A percentile compares a stretch with the other conserved stretches of the same genome.
phyloP scores from a whole-genome alignment of 805 yeast genomes.

The Spathaspora gorwiae region DNA sequence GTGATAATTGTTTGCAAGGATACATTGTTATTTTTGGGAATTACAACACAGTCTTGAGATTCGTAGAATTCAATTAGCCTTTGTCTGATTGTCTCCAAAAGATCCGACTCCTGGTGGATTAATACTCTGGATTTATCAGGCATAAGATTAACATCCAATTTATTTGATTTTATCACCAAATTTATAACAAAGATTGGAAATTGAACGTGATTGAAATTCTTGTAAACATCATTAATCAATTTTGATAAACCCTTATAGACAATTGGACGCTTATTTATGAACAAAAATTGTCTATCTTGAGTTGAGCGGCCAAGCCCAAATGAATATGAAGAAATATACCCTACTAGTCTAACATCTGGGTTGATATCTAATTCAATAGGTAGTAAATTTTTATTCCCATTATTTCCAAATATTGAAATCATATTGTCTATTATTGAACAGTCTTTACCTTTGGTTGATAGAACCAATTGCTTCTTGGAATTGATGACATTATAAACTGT shows the following conservation, averaged over 20 bases:
- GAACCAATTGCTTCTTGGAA: slow-evolving; percentile 45
- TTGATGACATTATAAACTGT: slow-evolving; percentile 47
- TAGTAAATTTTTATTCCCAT: slow-evolving; percentile 54
- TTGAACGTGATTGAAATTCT: slow-evolving; percentile 66
- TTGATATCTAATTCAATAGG: slow-evolving; percentile 43
- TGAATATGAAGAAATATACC: slow-evolving; percentile 70
- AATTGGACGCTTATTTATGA: slow-evolving; percentile 75
- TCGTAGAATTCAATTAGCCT: slow-evolving; percentile 47
- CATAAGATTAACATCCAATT: slow-evolving; percentile 80
- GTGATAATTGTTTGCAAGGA: not conserved
- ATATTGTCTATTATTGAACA: slow-evolving; percentile 46
- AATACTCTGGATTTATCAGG: slow-evolving; percentile 82
- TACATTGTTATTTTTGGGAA: slow-evolving; percentile 15
- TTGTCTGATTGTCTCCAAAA: slow-evolving; percentile 54
- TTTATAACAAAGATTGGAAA: slow-evolving; percentile 67
- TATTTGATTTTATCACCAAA: slow-evolving; percentile 45
- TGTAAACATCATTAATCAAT: slow-evolving; percentile 69
- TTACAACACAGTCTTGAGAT: slow-evolving; percentile 20
- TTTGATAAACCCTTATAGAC: slow-evolving; percentile 49
- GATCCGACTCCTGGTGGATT: slow-evolving; percentile 58
- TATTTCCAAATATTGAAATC: slow-evolving; percentile 65
- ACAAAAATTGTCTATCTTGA: slow-evolving; percentile 71
- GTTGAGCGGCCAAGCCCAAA: slow-evolving; percentile 67
- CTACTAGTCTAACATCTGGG: slow-evolving; percentile 40
- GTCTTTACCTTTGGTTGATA: slow-evolving; percentile 52